Base-by-base conservation (phyloP, 208 protist species). In the Naegleria gruberi region DNA sequence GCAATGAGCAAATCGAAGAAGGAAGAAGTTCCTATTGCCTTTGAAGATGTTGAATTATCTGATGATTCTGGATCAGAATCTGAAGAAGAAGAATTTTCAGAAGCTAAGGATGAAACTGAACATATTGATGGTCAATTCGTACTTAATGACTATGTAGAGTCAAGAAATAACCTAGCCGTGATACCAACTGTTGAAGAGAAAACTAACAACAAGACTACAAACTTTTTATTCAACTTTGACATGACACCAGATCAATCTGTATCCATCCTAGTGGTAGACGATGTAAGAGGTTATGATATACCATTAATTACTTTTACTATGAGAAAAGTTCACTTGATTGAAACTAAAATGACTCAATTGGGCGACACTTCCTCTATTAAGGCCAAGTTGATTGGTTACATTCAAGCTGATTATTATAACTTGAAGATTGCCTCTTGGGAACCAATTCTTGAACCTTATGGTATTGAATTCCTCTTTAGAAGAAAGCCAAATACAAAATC, bases 331-430 rank as follows among this genome's bases (percentile, higher is more conserved):
- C 10, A 65, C 15, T 30, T 88, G 4, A 40, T 30, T 26, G 10
- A 41, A 12, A 65, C 23, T 26, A 47, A 19, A 47, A 65, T 43
- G 37, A 65, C 19, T 43, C 23, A 44, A 40, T 0, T 42, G 19
- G 45, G 84, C 23, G 43, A 41, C 4, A 65, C 34, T 42, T 10
- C 26, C 0, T 19, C 19, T 26, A 44, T 88, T 30, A 17, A 30
- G 42, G 44, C 43, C 0, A 55, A 46, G 37, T 19, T 87, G 0
- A 41, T 46, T 55, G n/a, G 19, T 0, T 41, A 65, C n/a, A 45
- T 84, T 17, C 34, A 45, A 45, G 43, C 84, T 30, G n/a, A 51
- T 26, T 88, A 88, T 88, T 88, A 88, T 26, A 88, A 88, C n/a
- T 34, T 88, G 30, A 65, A 43, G 7, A 23, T 65, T 88, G 84